Conservation (phyloP, 495 filamentous ascomycete genomes). For the Lasiosphaeris hirsuta region DNA sequence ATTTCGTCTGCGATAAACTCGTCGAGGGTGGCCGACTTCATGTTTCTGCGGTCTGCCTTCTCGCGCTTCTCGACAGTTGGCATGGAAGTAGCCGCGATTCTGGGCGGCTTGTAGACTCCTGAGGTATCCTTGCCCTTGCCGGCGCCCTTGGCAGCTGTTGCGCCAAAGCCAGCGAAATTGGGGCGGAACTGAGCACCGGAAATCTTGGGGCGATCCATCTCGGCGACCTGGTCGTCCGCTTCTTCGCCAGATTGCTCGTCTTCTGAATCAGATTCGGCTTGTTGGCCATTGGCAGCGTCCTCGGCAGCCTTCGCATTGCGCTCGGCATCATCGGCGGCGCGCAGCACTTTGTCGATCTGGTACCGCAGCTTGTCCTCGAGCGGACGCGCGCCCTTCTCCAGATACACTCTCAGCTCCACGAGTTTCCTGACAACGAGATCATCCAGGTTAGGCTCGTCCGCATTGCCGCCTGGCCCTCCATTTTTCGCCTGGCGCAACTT, state of each 20-base stretch:
- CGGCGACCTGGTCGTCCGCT: conserved; percentile 38
- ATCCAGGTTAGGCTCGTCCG: conserved; percentile 37
- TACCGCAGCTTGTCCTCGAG: conserved; percentile 84
- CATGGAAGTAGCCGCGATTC: conserved; percentile 74
- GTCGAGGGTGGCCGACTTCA: conserved; percentile 75
- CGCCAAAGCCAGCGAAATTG: conserved; percentile 53
- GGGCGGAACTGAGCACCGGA: conserved; percentile 64
- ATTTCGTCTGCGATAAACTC: conserved; percentile 81
- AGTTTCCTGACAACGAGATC: conserved; percentile 70
- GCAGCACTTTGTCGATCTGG: conserved; percentile 85
- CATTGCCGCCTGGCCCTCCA: conserved; percentile 24
- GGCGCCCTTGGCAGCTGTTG: conserved; percentile 39
- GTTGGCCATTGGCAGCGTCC: conserved; percentile 29
- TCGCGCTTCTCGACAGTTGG: conserved; percentile 56
- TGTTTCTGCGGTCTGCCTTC: conserved; percentile 52
- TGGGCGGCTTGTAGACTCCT: conserved; percentile 81
- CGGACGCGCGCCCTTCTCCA: conserved; percentile 86
- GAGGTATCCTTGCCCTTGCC: conserved; percentile 34
- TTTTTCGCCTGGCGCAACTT: conserved; percentile 64
- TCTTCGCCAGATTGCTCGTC: conserved; percentile 35
- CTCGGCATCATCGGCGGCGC: conserved; percentile 75
- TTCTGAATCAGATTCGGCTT: conserved; percentile 34
- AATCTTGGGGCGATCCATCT: conserved; percentile 46
- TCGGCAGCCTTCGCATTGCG: conserved; percentile 26
- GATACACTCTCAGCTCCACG: conserved; percentile 77